Base-by-base conservation (phyloP, 495 filamentous ascomycete species). In the Daldinia vernicosa region DNA sequence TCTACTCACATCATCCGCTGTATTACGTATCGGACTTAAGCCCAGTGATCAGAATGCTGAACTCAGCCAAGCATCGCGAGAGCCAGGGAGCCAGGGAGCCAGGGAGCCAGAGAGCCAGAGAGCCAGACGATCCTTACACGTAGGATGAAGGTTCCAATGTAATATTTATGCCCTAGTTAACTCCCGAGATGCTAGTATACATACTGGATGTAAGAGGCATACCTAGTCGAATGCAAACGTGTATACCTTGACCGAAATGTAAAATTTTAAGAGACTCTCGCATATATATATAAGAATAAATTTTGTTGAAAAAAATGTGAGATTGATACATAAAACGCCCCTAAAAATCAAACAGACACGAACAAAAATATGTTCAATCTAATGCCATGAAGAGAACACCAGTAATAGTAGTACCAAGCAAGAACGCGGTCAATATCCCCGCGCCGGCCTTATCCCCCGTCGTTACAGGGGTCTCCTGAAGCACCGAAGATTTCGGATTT, bases 401-500 rank as follows among this genome's bases (percentile, higher is more conserved):
- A 2, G 59, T 72, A 8, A 81, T 50, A 6, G 76, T 76, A 6
- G 69, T 64, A 15, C 56, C 75, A 12, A 82, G 47, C 30, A 80
- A 60, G 15, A 88, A 60, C 28, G 83, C 79, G 1, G 89, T 90
- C 27, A 90, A 52, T 30, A 91, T 80, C 4, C 81, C 85, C 1
- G 89, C 89, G n/a, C 88, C 88, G 0, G 85, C 88, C 24, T 75
- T 80, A 61, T 90, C 89, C 3, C 81, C 85, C 14, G 80, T 79
- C 0, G 83, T 88, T 33, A 83, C 55, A 1, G 76, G 68, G 2
- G 7, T 12, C 8, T 19, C 17, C 17, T 24, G 17, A 11, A 8
- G 9, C 9, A 47, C 3, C 19, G 9, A 14, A 12, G 17, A 22
- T 19, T 24, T 47, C 1, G 43, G 43, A 24, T 47, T 47, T 22